A percentile compares a stretch with the other conserved stretches of the same genome.
Evolutionary conservation across 768 basidiomycete species (phyloP).

Genomic region (Phlebiopsis flavidoalba): DNA sequence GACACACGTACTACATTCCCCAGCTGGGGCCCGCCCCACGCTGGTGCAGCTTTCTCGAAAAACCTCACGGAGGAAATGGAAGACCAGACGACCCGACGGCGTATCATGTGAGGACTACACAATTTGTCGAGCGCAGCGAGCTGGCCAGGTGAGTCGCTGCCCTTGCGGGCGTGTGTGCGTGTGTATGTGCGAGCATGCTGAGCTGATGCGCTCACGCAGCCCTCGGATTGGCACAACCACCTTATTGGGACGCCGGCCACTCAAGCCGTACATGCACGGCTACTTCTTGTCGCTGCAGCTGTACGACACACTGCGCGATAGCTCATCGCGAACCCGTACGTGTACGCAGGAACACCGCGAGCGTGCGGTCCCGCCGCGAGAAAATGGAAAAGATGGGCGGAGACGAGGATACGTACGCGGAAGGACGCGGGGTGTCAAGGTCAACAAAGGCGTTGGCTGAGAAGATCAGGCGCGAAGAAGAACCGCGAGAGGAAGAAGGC

Average conservation of each 20-base stretch:
- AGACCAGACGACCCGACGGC: conserved; percentile 73
- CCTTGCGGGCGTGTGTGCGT: background rate
- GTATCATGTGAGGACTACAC: conserved; percentile 98
- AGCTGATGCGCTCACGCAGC: conserved; percentile 33
- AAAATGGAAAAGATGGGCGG: conserved; percentile 93
- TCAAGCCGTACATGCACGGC: conserved; percentile 99
- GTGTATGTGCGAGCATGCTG: background rate
- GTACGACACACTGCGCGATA: conserved; percentile 94
- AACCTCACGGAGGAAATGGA: conserved; percentile 99
- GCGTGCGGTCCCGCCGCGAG: conserved; percentile 73
- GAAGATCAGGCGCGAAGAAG: conserved; percentile 66
- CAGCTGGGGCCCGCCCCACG: conserved; percentile 94
- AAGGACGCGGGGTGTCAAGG: conserved; percentile 71
- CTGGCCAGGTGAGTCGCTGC: conserved; percentile 64
- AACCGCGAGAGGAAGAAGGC: conserved; percentile 42
- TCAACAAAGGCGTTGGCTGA: conserved; percentile 86
- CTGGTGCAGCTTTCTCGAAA: conserved; percentile 97
- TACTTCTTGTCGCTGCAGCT: conserved; percentile 96
- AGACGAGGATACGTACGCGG: conserved; percentile 83
- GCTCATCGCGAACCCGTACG: conserved; percentile 93
- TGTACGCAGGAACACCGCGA: conserved; percentile 93
- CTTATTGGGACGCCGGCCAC: conserved; percentile 90
- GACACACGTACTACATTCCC: conserved; percentile 91
- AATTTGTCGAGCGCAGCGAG: conserved; percentile 88
- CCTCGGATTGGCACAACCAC: conserved; percentile 93